Evolutionary conservation across 345 rosid species (phyloP).

Genomic region (Citrus medica): DNA sequence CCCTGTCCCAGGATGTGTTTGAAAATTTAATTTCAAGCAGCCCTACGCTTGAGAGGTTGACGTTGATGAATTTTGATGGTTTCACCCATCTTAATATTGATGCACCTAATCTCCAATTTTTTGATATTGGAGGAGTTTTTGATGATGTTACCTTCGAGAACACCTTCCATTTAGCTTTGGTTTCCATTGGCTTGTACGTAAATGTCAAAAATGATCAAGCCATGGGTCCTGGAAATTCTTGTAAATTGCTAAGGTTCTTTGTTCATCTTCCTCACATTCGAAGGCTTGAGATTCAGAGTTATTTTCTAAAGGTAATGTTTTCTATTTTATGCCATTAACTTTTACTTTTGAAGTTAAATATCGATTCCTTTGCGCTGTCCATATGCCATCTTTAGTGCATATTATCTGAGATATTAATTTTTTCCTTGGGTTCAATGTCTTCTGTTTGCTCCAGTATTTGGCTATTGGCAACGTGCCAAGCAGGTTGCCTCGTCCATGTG

Average conservation of each 20-base stretch:
- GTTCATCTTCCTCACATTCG: constrained; percentile 59
- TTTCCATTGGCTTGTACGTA: constrained; percentile 55
- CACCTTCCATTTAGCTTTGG: constrained; percentile 38
- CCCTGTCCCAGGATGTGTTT: constrained; percentile 53
- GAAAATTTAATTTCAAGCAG: constrained; percentile 51
- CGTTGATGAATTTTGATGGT: constrained; percentile 65
- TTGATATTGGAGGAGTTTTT: constrained; percentile 56
- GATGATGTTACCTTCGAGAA: constrained; percentile 47
- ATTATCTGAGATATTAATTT: constrained; percentile 6
- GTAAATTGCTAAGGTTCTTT: constrained; percentile 63
- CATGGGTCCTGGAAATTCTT: constrained; percentile 21
- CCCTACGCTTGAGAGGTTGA: constrained; percentile 56
- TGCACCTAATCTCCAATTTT: constrained; percentile 65
- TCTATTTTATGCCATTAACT: background rate
- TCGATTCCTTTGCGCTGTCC: background rate
- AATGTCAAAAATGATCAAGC: constrained; percentile 34
- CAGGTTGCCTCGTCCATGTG: constrained; percentile 46
- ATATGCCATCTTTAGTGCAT: background rate
- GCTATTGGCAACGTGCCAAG: constrained; percentile 50
- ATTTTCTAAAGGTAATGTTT: constrained; percentile 55
- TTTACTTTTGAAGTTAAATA: background rate
- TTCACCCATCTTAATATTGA: constrained; percentile 50
- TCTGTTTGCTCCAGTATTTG: constrained; percentile 46
- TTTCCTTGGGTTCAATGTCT: constrained; percentile 4
- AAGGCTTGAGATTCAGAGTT: constrained; percentile 67